Base-by-base conservation (phyloP, 768 basidiomycete genomes). In the Trametes maxima region DNA sequence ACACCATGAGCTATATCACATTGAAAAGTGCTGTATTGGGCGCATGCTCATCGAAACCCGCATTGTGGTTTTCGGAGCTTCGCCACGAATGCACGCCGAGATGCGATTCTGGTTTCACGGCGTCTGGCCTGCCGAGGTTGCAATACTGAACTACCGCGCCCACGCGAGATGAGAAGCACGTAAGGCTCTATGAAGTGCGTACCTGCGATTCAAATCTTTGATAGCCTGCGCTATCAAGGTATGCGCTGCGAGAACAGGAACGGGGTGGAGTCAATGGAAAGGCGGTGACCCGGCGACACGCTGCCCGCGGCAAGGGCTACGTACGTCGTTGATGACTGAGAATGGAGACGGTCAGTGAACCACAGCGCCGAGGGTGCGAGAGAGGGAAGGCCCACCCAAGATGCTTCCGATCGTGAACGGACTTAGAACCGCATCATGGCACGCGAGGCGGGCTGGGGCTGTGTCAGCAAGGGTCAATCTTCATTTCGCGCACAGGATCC, bases 231-330 rank as follows among this genome's bases (percentile, higher is more conserved):
- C 47, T 28, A 28, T 48, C 47, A 48, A 25, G 24, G 19, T 48
- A n/a, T n/a, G n/a, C n/a, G n/a, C n/a, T n/a, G n/a, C n/a, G n/a
- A n/a, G n/a, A n/a, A n/a, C n/a, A n/a, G 47, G 24, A 13, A 28
- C 22, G 52, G 21, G 46, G 25, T 14, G 44, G 43, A 19, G 5
- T 48, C 10, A 19, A 40, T 42, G 46, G 22, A 46, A 40, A 19
- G 37, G 56, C 56, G 21, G 56, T 56, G 54, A 56, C 44, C 54
- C 54, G 54, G 54, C 54, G 54, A 47, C 36, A 56, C 42, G 24
- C n/a, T 24, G 36, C 36, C 5, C 54, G 42, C 42, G 17, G 42
- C 17, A 11, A 12, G 5, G 17, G 42, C 5, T 5, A 43, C 8
- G 42, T n/a, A n/a, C 16, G 7, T 10, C 14, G 42, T 5, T 17